A percentile compares a stretch with the other conserved stretches of the same genome.
These are phyloP conservation scores for Pulveroboletus ravenelii DNA, from an alignment of 768 basidiomycete species.

Conservation along the genomic window DNA sequence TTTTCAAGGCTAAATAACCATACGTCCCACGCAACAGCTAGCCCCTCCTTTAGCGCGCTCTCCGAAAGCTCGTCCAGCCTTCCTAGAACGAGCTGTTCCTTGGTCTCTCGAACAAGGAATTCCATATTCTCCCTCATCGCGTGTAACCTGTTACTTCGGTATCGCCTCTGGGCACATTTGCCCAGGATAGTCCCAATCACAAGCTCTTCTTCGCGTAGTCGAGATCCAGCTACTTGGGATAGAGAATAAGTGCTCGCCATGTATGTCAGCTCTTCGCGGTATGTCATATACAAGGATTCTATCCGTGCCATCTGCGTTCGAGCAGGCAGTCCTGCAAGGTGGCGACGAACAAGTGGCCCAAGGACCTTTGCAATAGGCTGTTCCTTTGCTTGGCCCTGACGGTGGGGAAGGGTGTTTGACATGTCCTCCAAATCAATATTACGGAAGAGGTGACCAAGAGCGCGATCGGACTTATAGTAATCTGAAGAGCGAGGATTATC, in stretches of 20 bases:
- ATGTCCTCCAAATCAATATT: conserved; percentile 44
- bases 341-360: conserved; percentile 16
- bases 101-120: conserved; percentile 49
- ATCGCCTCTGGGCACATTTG: conserved; percentile 58
- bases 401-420: conserved; percentile 13
- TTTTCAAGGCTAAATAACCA: conserved; percentile 54
- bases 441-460: conserved; percentile 70
- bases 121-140: conserved; percentile 58
- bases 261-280: conserved; percentile 63
- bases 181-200: conserved; percentile 72
- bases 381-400: conserved; percentile 13
- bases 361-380: conserved; percentile 32
- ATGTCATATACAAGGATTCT: conserved; percentile 30
- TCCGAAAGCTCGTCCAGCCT: conserved; percentile 21
- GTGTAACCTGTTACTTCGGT: conserved; percentile 53
- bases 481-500: conserved; percentile 50
- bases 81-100: conserved; percentile 31
- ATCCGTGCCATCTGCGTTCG: conserved; percentile 7
- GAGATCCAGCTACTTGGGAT: conserved; percentile 48
- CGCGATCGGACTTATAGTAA: conserved; percentile 67
- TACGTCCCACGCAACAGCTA: conserved; percentile 58
- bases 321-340: conserved; percentile 9
- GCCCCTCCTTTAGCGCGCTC: conserved; percentile 32
- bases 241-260: conserved; percentile 66
- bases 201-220: conserved; percentile 67